Evolutionary conservation across 2,329 filamentous ascomycete species (phyloP), one percentile per base, ranked within the genome.

Genomic region (Fusarium lateritium): DNA sequence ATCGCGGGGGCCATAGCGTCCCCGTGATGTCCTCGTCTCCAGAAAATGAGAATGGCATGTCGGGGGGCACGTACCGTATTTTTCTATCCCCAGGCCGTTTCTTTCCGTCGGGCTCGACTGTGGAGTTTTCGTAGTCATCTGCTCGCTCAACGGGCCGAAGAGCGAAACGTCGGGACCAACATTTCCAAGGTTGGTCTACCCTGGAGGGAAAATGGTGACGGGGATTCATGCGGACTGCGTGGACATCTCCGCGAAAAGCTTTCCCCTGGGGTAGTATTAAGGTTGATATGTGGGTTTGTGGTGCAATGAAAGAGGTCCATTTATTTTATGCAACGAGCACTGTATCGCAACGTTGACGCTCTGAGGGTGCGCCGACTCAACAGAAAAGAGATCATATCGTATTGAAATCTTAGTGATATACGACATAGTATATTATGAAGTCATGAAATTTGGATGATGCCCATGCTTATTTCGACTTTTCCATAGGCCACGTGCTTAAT

Each of bases 1-100:
- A 65, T 65, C 62, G 62, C 62, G 60, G 60, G 62, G 62, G 62
- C 65, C 62, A 46, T 31, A 53, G 57, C 57, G 57, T 15, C 56
- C 62, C 62, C 60, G 62, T 65, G 62, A 65, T 60, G 36, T 63
- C 26, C 49, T 62, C 57, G 50, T 62, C 40, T 65, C 24, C 60
- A 40, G 45, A 56, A 38, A 33, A 22, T 21, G 51, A 42, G 38
- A 46, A 57, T 36, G 44, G 46, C 53, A 59, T 58, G 60, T 51
- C 31, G 28, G 28, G 42, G 19, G 34, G 9, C 33, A 31, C 17
- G 9, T 15, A 38, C 21, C 22, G 15, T 34, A 15, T n/a, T 38
- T 59, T 28, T 45, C 21, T 21, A 33, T 51, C 24, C 2, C n/a
- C 34, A 46, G 22, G 34, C 61, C 61, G 61, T 64, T 34, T 65